Conservation (phyloP, 805 yeast species). For the Cyberlindnera mycetangii region DNA sequence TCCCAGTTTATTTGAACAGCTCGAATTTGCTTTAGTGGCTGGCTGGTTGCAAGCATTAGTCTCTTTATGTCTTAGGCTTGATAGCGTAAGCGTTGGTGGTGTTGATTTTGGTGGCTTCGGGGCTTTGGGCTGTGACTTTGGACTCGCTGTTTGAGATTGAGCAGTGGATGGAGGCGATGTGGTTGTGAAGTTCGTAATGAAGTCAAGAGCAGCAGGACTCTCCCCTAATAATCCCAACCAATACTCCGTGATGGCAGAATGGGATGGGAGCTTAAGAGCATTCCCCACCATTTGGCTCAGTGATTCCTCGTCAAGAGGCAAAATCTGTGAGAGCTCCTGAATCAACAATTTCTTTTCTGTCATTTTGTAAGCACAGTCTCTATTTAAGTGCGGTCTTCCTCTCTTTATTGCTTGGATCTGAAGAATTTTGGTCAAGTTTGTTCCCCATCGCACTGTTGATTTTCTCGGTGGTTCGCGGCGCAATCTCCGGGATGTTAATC, state of each 20-base stretch:
- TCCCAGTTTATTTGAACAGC: conserved; percentile 11
- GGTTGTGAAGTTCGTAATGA: conserved; percentile 43
- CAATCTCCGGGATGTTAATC: no score
- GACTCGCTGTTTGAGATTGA: not conserved
- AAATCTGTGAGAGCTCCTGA: conserved; percentile 29
- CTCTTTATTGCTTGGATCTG: no score
- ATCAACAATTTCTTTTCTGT: conserved; percentile 8
- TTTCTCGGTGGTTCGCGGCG: no score
- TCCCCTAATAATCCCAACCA: conserved; percentile 57
- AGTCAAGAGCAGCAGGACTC: conserved; percentile 47
- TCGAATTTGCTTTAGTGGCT: not conserved
- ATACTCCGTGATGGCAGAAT: conserved; percentile 48
- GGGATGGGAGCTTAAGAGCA: conserved; percentile 43
- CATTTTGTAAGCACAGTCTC: no score
- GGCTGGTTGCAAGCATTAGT: conserved; percentile 21
- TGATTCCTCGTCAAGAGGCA: conserved; percentile 60
- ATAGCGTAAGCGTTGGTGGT: no score
- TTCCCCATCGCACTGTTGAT: no score
- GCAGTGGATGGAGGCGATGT: conserved; percentile 12
- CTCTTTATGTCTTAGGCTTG: not conserved
- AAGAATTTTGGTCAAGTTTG: no score
- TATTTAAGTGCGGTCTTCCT: not conserved
- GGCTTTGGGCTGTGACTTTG: not conserved
- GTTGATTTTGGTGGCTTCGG: not conserved
- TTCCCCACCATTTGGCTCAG: conserved; percentile 53